phyloP scores from a whole-genome alignment of 1,284 basidiomycete genomes.

The Apiotrichum laibachii region DNA sequence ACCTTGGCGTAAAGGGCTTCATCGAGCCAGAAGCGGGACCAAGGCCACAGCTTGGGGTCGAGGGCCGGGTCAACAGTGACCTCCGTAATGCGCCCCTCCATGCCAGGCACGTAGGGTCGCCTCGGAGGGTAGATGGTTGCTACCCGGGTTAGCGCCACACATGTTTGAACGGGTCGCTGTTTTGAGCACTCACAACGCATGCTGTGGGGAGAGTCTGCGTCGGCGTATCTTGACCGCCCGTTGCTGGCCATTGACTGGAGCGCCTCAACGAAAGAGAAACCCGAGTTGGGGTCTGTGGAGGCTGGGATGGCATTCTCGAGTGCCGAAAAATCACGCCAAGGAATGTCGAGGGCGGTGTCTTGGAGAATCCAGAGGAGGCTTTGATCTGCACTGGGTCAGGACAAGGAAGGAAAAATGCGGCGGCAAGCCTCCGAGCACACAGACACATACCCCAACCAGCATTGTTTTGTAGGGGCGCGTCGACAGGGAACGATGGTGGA shows the following conservation, averaged over 20 bases:
- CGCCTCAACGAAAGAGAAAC: conserved; percentile 3
- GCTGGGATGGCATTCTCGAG: neutral
- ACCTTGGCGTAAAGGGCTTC: conserved; percentile 20
- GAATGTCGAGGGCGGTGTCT: conserved; percentile 1
- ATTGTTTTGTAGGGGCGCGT: neutral
- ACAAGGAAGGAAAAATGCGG: neutral
- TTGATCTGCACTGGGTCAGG: conserved; percentile 3
- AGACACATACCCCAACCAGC: neutral
- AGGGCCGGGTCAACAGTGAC: conserved; percentile 11
- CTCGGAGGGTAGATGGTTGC: neutral
- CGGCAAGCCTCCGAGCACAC: neutral
- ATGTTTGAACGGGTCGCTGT: too few relatives aligned
- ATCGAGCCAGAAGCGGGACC: conserved; percentile 26
- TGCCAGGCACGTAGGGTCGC: neutral
- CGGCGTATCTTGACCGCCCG: neutral
- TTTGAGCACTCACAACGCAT: neutral
- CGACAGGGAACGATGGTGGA: conserved; percentile 1
- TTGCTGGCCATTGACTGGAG: neutral
- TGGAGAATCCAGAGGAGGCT: conserved; percentile 5
- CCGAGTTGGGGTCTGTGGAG: neutral
- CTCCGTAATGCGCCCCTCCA: conserved; percentile 15
- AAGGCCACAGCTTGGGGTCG: conserved; percentile 13
- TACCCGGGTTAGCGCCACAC: neutral
- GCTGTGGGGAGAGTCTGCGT: neutral
- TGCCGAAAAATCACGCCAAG: neutral